phyloP scores from a whole-genome alignment of 1,284 basidiomycete genomes.

The Ceratobasidium sp. region DNA sequence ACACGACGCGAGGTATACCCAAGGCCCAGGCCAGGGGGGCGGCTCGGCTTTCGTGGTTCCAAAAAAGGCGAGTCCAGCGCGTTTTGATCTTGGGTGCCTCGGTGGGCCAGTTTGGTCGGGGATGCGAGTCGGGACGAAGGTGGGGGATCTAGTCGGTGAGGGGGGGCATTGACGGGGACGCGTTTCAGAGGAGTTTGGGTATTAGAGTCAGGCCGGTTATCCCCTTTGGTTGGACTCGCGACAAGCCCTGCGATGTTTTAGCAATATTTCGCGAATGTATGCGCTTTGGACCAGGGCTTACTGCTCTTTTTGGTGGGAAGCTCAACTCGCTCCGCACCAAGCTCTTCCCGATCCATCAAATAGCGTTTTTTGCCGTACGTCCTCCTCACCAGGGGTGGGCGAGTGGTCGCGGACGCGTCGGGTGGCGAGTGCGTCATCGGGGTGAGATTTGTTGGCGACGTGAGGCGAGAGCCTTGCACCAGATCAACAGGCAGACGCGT shows the following conservation, averaged over 20 bases:
- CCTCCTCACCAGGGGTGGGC: neutral
- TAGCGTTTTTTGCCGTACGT: slow-evolving; percentile 34
- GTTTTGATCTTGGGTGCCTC: slow-evolving; percentile 16
- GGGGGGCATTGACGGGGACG: slow-evolving; percentile 10
- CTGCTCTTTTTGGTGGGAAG: slow-evolving; percentile 9
- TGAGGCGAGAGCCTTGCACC: neutral
- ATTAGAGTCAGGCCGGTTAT: neutral
- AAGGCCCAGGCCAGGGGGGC: neutral
- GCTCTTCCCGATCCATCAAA: neutral
- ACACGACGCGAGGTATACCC: neutral
- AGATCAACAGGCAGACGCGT: neutral
- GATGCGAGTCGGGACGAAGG: neutral
- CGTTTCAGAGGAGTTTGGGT: neutral
- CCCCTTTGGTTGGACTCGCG: neutral
- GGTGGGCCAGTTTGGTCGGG: neutral
- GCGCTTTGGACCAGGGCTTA: slow-evolving; percentile 7
- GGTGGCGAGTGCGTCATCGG: neutral
- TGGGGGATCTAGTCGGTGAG: neutral
- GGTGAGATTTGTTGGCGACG: neutral
- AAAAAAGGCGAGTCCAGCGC: slow-evolving; percentile 32
- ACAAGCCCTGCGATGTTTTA: neutral
- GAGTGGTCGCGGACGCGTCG: too few species aligned
- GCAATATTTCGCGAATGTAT: slow-evolving; percentile 26
- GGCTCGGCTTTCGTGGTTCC: slow-evolving; percentile 7
- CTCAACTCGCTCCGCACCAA: neutral